Evolutionary conservation across 331 rosid genomes (phyloP), one percentile per base, ranked within the genome.

Genomic region (Prunus yedoensis): DNA sequence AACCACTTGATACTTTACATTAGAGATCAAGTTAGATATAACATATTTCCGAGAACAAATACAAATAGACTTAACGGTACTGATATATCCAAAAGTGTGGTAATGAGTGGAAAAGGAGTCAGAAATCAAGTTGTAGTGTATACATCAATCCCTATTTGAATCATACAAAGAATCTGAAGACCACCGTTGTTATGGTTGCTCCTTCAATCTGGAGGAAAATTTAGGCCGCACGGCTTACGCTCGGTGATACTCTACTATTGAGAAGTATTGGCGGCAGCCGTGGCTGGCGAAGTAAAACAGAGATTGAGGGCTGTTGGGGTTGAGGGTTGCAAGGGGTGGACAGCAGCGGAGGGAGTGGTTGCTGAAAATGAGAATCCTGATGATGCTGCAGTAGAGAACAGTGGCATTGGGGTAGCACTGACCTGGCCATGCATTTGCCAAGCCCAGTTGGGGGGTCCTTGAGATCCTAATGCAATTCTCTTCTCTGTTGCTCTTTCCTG

Each of bases 351-450:
- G 56, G 92, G 87, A 79, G 83, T 76, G 71, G 89, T 80, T 79
- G 93, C 92, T 77, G 95, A 86, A 84, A 85, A 83, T 30, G 99
- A 90, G 99, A 95, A 95, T 95, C 99, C 98, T 95, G 99, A 95
- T 95, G 99, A 95, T 95, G 99, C 99, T 92, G 99, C 99, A 87
- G 92, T 70, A 75, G 97, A 86, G 93, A 95, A 92, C 79, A 83
- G 81, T 84, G 94, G 90, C 84, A 89, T 78, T 75, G 87, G 86
- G 84, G 85, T 81, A 49, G 84, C 91, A 80, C 72, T 69, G 71
- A 83, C 88, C 82, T 83, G 96, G 64, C 90, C 83, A 70, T 85
- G 96, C 71, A 84, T 86, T 89, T 85, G 88, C 97, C 97, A 92
- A 38, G 83, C 83, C 95, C 91, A 86, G 74, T 63, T 81, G 74